Conservation (phyloP, 805 yeast species). For the Brettanomyces nanus region DNA sequence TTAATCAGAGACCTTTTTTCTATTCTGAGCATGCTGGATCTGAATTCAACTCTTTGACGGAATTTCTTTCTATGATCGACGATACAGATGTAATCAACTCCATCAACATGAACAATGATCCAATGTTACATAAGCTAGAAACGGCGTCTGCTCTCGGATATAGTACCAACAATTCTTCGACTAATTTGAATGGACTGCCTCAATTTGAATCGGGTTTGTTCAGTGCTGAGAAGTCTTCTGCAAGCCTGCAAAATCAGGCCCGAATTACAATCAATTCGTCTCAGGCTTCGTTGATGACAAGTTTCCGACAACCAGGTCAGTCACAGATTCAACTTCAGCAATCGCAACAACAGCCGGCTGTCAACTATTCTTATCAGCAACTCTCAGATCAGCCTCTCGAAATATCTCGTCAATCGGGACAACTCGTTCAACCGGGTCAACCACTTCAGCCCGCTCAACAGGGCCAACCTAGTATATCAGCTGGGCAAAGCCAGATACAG, state of each 20-base stretch:
- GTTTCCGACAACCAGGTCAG: slow-evolving; percentile 3
- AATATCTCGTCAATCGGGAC: background rate
- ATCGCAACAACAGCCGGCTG: too few species aligned
- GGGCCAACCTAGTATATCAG: background rate
- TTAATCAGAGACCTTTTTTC: slow-evolving; percentile 69
- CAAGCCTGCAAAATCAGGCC: background rate
- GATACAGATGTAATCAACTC: slow-evolving; percentile 62
- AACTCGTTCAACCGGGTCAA: background rate
- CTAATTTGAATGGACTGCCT: slow-evolving; percentile 6
- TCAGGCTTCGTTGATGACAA: background rate
- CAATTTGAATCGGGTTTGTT: background rate
- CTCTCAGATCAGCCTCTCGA: too few species aligned
- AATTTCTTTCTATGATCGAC: slow-evolving; percentile 82
- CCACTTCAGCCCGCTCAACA: background rate
- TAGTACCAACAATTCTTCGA: slow-evolving; percentile 16
- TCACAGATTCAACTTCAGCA: too few species aligned
- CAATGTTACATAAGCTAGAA: slow-evolving; percentile 28
- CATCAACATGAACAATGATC: slow-evolving; percentile 28
- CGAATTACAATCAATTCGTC: background rate
- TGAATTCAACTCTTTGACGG: slow-evolving; percentile 84
- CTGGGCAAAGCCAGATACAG: background rate
- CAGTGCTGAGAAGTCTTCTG: background rate
- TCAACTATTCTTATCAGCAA: background rate
- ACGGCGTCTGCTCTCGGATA: slow-evolving; percentile 12
- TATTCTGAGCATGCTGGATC: slow-evolving; percentile 89